Percentiles rank a stretch among this genome's conserved stretches.
These are phyloP conservation scores for Echeveria elegans DNA, from an alignment of 164 flowering plant genomes.

Conservation along the genomic window DNA sequence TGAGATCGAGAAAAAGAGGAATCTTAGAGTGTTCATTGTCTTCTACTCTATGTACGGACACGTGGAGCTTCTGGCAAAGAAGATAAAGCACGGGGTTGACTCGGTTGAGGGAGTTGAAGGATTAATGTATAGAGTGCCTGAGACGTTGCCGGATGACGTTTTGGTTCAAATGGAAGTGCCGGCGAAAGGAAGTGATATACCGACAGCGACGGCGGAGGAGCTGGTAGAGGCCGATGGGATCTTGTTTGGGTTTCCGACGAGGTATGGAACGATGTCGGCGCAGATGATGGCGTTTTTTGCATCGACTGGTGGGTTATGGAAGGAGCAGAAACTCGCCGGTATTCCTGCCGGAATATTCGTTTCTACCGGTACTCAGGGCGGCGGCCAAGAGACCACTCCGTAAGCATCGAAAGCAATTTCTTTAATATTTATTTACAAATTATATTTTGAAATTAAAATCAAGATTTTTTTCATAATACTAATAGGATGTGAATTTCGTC, in stretches of 20 bases:
- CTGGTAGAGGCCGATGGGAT: slow-evolving; percentile 32
- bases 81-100: slow-evolving; percentile 42
- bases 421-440: not conserved
- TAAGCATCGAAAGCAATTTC: slow-evolving; percentile 13
- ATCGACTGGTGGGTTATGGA: slow-evolving; percentile 40
- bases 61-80: slow-evolving; percentile 33
- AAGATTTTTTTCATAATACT: no score
- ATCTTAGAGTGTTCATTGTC: slow-evolving; percentile 29
- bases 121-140: slow-evolving; percentile 26
- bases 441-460: no score
- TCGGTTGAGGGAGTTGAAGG: slow-evolving; percentile 35
- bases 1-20: not conserved
- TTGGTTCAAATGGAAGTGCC: slow-evolving; percentile 37
- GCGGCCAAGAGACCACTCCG: slow-evolving; percentile 51
- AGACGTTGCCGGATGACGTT: slow-evolving; percentile 30
- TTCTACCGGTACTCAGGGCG: slow-evolving; percentile 49
- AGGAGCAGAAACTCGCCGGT: slow-evolving; percentile 40
- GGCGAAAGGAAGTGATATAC: slow-evolving; percentile 23
- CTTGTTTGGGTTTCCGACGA: slow-evolving; percentile 44
- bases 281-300: slow-evolving; percentile 51
- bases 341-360: slow-evolving; percentile 48
- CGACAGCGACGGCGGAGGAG: slow-evolving; percentile 30
- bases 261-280: slow-evolving; percentile 48
- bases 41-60: slow-evolving; percentile 52
- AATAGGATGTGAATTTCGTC: no score